Conservation (phyloP, 352 stramenopile species). For the Phytopythium sindhum region DNA sequence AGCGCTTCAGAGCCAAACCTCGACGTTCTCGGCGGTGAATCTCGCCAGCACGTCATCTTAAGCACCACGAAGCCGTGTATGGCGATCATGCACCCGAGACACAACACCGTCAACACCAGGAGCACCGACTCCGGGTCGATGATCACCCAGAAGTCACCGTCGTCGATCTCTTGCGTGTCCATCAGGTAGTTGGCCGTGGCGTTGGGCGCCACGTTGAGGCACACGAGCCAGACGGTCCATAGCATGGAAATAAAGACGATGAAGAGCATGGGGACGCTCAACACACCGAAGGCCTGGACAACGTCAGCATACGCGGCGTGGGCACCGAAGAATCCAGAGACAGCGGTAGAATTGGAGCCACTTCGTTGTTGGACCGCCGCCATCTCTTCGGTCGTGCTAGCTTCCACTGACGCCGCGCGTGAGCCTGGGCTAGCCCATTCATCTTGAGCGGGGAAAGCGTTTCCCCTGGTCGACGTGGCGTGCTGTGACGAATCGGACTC, state of each 20-base stretch:
- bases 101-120: conserved; percentile 9
- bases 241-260: conserved; percentile 15
- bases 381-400: neutral
- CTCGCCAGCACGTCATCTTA: conserved; percentile 4
- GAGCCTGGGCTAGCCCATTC: too few relatives aligned
- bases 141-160: conserved; percentile 49
- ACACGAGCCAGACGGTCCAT: conserved; percentile 32
- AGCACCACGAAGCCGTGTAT: conserved; percentile 1
- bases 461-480: too few relatives aligned
- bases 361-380: neutral
- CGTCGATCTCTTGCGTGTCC: conserved; percentile 38
- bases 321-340: neutral
- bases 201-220: conserved; percentile 24
- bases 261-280: conserved; percentile 16
- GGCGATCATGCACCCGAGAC: neutral
- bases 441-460: too few relatives aligned
- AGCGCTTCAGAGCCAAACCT: neutral
- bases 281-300: conserved; percentile 17
- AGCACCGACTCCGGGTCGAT: conserved; percentile 11
- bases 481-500: too few relatives aligned
- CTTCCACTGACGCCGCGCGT: too few relatives aligned
- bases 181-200: conserved; percentile 42
- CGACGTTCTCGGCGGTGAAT: neutral
- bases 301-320: conserved; percentile 7
- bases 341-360: neutral